Percentiles rank a stretch among this genome's conserved stretches.
phyloP scores from a whole-genome alignment of 2,329 filamentous ascomycete genomes.

The Diaporthe sp. region DNA sequence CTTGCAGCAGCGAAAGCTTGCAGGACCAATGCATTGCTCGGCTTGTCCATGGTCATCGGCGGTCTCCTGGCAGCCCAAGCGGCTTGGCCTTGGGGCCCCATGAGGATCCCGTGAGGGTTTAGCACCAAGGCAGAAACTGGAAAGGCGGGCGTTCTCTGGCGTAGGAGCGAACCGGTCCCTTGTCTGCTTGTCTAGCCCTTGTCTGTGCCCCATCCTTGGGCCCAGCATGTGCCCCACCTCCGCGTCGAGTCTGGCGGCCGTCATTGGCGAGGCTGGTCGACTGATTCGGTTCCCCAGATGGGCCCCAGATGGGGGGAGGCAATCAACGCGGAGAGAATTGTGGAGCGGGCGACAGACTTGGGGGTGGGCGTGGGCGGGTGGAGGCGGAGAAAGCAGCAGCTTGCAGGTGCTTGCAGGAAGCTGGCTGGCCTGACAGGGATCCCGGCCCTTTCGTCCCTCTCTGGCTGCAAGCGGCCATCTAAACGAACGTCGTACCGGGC shows the following conservation, averaged over 20 bases:
- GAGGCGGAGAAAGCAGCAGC: too few relatives aligned
- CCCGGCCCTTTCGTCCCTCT: not conserved
- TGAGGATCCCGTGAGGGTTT: not conserved
- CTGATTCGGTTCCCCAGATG: conserved; percentile 29
- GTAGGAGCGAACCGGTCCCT: conserved; percentile 17
- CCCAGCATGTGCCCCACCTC: conserved; percentile 24
- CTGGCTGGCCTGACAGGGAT: conserved; percentile 18
- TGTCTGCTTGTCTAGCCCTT: conserved; percentile 1
- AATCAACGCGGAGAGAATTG: conserved; percentile 20
- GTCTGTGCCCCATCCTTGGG: conserved; percentile 22
- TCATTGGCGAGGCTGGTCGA: conserved; percentile 11
- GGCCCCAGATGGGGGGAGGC: not conserved
- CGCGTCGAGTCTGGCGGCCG: conserved; percentile 1
- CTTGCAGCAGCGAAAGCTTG: not conserved
- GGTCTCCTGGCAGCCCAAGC: conserved; percentile 9
- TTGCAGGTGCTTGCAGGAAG: not conserved
- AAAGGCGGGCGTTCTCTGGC: not conserved
- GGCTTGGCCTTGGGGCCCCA: not conserved
- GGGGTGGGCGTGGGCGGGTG: not conserved
- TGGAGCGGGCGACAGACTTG: not conserved
- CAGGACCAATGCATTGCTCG: not conserved
- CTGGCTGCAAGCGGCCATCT: conserved; percentile 24
- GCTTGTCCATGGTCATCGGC: not conserved
- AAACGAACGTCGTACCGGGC: not conserved
- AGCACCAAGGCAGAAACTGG: conserved; percentile 15